phyloP scores from a whole-genome alignment of 2,329 filamentous ascomycete species.

The Didymella keratinophila region DNA sequence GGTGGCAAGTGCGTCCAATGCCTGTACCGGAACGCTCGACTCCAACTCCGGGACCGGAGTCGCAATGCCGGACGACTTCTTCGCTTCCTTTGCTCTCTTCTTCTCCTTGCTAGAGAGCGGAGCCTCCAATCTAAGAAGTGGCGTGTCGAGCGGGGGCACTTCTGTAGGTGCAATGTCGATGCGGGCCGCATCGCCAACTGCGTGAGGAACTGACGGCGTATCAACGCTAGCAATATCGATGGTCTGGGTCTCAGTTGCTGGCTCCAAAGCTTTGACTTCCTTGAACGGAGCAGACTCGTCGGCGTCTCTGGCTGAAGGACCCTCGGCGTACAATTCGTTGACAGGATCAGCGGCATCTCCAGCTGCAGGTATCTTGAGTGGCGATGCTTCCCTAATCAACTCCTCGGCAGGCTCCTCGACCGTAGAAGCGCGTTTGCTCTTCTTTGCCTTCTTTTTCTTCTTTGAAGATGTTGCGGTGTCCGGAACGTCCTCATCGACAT shows the following conservation, averaged over 20 bases:
- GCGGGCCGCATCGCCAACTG: constrained; percentile 2
- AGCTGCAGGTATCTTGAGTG: constrained; percentile 1
- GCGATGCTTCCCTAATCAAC: constrained; percentile 11
- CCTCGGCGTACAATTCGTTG: not conserved
- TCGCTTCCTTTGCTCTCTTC: constrained; percentile 39
- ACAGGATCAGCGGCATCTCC: constrained; percentile 2
- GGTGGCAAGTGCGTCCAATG: constrained; percentile 1
- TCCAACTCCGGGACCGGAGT: constrained; percentile 20
- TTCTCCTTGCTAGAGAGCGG: constrained; percentile 28
- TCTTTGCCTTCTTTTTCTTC: constrained; percentile 40
- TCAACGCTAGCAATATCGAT: not conserved
- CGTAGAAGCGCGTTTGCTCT: constrained; percentile 28
- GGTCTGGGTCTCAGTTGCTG: not conserved
- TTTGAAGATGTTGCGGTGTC: constrained; percentile 23
- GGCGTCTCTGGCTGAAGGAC: not conserved
- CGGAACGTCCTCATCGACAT: constrained; percentile 12
- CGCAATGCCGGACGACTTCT: constrained; percentile 27
- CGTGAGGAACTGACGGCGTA: not conserved
- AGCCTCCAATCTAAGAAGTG: not conserved
- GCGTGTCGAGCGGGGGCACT: not conserved
- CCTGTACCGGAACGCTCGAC: constrained; percentile 2
- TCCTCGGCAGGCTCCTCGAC: constrained; percentile 21
- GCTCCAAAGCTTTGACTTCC: not conserved
- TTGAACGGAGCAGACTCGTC: not conserved
- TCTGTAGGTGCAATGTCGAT: not conserved